Evolutionary conservation across 139 green algal species (phyloP).

Genomic region (Chlorella sp.): DNA sequence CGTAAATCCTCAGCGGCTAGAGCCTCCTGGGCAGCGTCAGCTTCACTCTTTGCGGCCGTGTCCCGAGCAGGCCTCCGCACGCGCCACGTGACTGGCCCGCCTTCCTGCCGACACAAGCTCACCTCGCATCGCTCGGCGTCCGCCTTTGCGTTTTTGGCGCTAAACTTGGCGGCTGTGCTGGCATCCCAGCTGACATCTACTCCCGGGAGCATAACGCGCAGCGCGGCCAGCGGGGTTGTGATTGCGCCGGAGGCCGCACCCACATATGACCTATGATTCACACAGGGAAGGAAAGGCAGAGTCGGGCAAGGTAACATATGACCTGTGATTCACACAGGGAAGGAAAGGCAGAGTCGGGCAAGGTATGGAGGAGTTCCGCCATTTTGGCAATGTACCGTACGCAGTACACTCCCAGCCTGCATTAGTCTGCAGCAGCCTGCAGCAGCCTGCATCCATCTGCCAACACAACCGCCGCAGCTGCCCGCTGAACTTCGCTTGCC

Average conservation of each 20-base stretch:
- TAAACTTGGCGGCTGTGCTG: neutral
- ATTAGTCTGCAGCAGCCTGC: neutral
- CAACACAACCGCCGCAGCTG: too few species aligned
- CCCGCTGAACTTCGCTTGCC: too few species aligned
- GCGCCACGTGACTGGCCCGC: neutral
- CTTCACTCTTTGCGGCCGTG: too few species aligned
- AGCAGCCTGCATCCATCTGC: neutral
- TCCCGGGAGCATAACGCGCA: neutral
- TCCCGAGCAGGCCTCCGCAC: too few species aligned
- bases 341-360: too few species aligned
- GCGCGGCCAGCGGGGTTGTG: neutral
- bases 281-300: neutral
- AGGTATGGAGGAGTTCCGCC: too few species aligned
- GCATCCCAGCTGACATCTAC: neutral
- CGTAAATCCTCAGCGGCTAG: neutral
- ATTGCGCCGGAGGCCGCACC: neutral
- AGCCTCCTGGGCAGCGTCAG: too few species aligned
- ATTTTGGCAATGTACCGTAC: too few species aligned
- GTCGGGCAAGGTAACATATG: too few species aligned
- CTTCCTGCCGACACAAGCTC: neutral
- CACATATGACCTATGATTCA: neutral
- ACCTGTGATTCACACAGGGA: too few species aligned
- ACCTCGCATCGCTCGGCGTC: slow-evolving; percentile 3
- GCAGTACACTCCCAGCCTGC: neutral
- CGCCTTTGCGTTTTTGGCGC: neutral